These are phyloP conservation scores for Penicillium nucicola DNA, from an alignment of 495 filamentous ascomycete genomes.

Conservation along the genomic window DNA sequence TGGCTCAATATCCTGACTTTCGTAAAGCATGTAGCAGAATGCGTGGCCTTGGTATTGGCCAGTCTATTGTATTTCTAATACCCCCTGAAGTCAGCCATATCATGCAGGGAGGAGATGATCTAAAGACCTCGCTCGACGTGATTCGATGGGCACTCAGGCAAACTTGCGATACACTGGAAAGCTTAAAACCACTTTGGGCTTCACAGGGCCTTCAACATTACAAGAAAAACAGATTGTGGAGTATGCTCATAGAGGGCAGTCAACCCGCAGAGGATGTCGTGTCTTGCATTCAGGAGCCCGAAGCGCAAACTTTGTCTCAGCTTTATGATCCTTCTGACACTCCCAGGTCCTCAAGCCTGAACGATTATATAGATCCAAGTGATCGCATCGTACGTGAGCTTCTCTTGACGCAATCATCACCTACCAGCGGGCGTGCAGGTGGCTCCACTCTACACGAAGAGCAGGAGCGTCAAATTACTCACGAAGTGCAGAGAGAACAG, in stretches of 20 bases:
- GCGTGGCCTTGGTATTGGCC: constrained; percentile 54
- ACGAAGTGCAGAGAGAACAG: constrained; percentile 57
- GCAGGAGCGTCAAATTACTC: constrained; percentile 61
- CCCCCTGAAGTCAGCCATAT: constrained; percentile 41
- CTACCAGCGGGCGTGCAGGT: not conserved
- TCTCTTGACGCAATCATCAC: not conserved
- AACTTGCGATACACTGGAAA: constrained; percentile 8
- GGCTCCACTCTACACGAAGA: constrained; percentile 55
- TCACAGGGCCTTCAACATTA: constrained; percentile 9
- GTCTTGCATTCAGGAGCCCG: constrained; percentile 9
- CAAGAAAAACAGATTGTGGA: not conserved
- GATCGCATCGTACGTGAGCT: not conserved
- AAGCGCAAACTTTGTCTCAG: constrained; percentile 8
- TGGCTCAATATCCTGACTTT: too few species aligned
- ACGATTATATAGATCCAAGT: not conserved
- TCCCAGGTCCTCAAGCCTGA: not conserved
- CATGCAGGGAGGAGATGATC: not conserved
- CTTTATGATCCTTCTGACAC: constrained; percentile 10
- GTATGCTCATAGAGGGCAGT: not conserved
- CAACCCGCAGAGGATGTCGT: not conserved
- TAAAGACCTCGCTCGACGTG: constrained; percentile 2
- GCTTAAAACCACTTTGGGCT: constrained; percentile 6
- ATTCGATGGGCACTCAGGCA: constrained; percentile 7
- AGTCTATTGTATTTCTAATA: constrained; percentile 53
- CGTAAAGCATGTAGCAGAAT: constrained; percentile 61